Percentiles rank a stretch among this genome's conserved stretches.
phyloP scores from a whole-genome alignment of 106 monocot species.

The Dendrobium nobile region DNA sequence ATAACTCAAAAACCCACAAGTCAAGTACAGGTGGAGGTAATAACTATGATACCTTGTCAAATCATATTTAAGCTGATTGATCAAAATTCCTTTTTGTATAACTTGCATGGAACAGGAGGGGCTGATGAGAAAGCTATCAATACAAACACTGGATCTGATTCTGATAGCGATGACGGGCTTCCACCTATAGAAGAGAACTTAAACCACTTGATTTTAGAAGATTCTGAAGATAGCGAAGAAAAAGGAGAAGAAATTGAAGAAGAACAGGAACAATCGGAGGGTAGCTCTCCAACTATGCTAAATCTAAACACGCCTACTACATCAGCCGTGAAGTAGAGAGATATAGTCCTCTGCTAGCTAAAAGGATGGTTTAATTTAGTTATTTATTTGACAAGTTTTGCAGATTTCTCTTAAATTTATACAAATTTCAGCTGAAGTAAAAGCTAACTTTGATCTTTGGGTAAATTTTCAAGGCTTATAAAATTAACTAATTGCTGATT shows the following conservation, averaged over 20 bases:
- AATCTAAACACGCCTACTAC: no score
- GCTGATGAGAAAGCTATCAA: background rate
- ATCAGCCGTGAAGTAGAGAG: no score
- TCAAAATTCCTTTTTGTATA: background rate
- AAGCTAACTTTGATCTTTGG: no score
- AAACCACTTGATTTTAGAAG: constrained; percentile 54
- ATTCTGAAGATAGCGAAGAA: constrained; percentile 37
- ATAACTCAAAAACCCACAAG: constrained; percentile 47
- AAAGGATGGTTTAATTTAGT: no score
- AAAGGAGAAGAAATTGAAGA: background rate
- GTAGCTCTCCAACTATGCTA: no score
- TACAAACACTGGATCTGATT: constrained; percentile 27
- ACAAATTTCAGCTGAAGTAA: no score
- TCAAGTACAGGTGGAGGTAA: constrained; percentile 9
- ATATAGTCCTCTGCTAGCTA: no score
- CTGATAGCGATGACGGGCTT: constrained; percentile 75
- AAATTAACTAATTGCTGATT: no score
- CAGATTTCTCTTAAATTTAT: no score
- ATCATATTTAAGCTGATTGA: background rate
- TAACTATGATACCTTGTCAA: background rate
- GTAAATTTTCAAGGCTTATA: no score
- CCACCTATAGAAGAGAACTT: constrained; percentile 83
- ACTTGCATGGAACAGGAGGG: constrained; percentile 16
- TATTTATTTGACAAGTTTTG: no score
- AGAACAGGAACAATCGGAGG: constrained; percentile 1